Conservation (phyloP, 202 grass and related monocot species). For the Miscanthus sacchariflorus region DNA sequence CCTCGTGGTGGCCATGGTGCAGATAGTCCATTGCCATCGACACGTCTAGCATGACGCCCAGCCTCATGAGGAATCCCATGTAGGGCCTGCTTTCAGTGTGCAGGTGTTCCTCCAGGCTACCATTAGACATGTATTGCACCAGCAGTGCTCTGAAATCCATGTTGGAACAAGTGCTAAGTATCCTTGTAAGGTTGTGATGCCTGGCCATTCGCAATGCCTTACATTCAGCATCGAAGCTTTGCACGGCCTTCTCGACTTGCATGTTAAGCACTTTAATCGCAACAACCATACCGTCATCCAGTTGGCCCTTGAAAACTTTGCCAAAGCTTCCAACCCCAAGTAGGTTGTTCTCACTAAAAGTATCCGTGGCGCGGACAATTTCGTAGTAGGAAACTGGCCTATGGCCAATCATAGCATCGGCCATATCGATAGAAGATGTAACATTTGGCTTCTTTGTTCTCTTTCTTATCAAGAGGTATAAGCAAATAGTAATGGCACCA, state of each 20-base stretch:
- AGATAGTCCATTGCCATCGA: neutral
- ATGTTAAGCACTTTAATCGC: neutral
- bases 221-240: neutral
- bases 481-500: neutral
- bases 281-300: neutral
- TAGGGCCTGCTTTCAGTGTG: neutral
- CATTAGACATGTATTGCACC: neutral
- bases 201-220: neutral
- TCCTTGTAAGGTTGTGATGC: neutral
- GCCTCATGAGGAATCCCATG: neutral
- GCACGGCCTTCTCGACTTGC: neutral
- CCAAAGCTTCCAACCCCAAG: neutral
- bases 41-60: neutral
- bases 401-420: neutral
- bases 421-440: neutral
- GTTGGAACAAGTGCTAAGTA: neutral
- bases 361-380: neutral
- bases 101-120: slow-evolving; percentile 32
- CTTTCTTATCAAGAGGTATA: neutral
- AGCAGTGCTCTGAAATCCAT: neutral
- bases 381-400: neutral
- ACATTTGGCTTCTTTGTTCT: neutral
- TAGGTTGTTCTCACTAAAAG: neutral
- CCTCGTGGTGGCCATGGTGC: neutral
- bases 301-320: neutral